Evolutionary conservation across 768 basidiomycete genomes (phyloP).

Genomic region (Boletus subcaerulescens): DNA sequence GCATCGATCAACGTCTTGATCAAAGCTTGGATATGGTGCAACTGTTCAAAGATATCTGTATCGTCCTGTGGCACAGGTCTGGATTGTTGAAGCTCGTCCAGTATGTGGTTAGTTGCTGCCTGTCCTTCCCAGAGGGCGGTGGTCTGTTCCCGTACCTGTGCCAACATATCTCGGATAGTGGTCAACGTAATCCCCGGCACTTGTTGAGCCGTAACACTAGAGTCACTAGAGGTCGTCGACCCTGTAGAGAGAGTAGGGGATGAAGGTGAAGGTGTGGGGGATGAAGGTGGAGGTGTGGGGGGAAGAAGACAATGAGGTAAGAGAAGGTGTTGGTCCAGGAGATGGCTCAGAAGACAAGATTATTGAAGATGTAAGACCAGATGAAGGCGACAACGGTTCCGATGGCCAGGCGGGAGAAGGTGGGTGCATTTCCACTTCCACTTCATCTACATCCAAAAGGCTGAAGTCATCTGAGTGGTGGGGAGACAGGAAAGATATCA

Average conservation of each 20-base stretch:
- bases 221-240: constrained; percentile 34
- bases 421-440: constrained; percentile 17
- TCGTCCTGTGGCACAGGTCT: constrained; percentile 40
- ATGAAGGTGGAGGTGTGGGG: no score
- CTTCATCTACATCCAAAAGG: constrained; percentile 40
- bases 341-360: constrained; percentile 35
- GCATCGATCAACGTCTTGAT: constrained; percentile 12
- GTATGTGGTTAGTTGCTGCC: constrained; percentile 50
- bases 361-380: constrained; percentile 31
- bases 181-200: constrained; percentile 35
- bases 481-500: constrained; percentile 47
- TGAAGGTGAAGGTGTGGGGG: constrained; percentile 35
- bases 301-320: constrained; percentile 34
- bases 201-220: constrained; percentile 37
- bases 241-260: constrained; percentile 34
- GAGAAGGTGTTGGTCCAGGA: constrained; percentile 37
- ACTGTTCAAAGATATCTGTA: constrained; percentile 36
- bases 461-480: constrained; percentile 74
- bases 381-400: constrained; percentile 25
- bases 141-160: constrained; percentile 57
- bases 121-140: constrained; percentile 64
- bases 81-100: constrained; percentile 58
- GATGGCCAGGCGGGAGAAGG: constrained; percentile 39
- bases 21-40: constrained; percentile 25
- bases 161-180: constrained; percentile 52